Conservation (phyloP, 108 stramenopile genomes). For the Parietichytrium sp. region DNA sequence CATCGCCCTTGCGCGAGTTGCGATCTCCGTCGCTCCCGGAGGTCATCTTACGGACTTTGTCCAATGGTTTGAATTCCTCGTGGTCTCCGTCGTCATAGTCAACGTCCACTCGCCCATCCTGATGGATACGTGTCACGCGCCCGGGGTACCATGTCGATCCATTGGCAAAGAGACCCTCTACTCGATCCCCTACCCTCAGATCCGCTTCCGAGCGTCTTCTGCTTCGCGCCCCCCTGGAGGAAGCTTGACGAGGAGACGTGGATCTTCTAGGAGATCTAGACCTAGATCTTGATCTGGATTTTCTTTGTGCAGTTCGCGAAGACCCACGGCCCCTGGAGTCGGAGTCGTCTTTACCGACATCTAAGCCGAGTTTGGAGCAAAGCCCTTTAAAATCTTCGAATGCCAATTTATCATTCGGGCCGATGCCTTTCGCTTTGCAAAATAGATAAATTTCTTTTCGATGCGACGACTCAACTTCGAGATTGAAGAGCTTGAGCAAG, state of each 20-base stretch:
- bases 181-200: not conserved
- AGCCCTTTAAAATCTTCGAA: not conserved
- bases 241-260: not conserved
- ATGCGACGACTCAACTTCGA: not conserved
- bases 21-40: not conserved
- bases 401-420: not conserved
- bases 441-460: not conserved
- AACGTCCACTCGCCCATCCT: not conserved
- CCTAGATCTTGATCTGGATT: too few species aligned
- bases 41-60: not conserved
- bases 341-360: not conserved
- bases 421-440: not conserved
- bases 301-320: too few species aligned
- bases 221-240: not conserved
- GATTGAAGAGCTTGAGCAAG: not conserved
- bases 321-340: not conserved
- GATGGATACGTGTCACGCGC: not conserved
- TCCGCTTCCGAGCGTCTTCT: not conserved
- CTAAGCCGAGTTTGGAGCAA: not conserved
- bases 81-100: conserved; percentile 36
- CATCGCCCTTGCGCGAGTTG: not conserved
- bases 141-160: not conserved
- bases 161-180: not conserved
- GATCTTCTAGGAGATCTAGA: not conserved
- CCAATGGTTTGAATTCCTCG: not conserved